phyloP scores from a whole-genome alignment of 2,329 filamentous ascomycete genomes.

The Trichoderma gracile region DNA sequence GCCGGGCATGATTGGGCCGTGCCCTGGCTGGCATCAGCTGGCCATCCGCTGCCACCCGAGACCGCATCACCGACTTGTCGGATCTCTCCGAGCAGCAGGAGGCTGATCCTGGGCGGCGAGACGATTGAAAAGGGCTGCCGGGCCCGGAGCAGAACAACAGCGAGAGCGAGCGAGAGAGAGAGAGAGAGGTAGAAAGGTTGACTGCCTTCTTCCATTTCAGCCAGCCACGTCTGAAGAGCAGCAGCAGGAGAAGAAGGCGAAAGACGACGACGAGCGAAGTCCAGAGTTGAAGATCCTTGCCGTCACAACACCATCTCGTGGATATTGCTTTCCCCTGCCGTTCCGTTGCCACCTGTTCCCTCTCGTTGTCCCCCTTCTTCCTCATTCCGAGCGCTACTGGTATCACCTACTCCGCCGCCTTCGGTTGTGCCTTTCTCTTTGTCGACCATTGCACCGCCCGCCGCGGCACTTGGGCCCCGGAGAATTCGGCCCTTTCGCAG shows the following conservation, averaged over 20 bases:
- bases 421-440: constrained; percentile 4
- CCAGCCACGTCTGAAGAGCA: not conserved
- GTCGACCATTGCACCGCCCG: not conserved
- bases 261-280: not conserved
- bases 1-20: constrained; percentile 17
- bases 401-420: not conserved
- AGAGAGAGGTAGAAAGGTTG: not conserved
- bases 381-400: not conserved
- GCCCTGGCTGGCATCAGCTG: constrained; percentile 20
- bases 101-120: constrained; percentile 14
- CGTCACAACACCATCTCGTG: not conserved
- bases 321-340: not conserved
- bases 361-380: not conserved
- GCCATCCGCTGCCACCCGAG: constrained; percentile 16
- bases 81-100: constrained; percentile 18
- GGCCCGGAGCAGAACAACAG: not conserved
- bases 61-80: constrained; percentile 15
- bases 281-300: not conserved
- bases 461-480: constrained; percentile 22
- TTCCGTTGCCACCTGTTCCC: not conserved
- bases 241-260: not conserved
- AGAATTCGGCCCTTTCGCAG: constrained; percentile 27
- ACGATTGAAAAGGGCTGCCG: constrained; percentile 7
- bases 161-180: not conserved
- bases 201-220: not conserved